Evolutionary conservation across 2,329 filamentous ascomycete genomes (phyloP), one percentile per base, ranked within the genome.

Genomic region (Diaporthe citri): DNA sequence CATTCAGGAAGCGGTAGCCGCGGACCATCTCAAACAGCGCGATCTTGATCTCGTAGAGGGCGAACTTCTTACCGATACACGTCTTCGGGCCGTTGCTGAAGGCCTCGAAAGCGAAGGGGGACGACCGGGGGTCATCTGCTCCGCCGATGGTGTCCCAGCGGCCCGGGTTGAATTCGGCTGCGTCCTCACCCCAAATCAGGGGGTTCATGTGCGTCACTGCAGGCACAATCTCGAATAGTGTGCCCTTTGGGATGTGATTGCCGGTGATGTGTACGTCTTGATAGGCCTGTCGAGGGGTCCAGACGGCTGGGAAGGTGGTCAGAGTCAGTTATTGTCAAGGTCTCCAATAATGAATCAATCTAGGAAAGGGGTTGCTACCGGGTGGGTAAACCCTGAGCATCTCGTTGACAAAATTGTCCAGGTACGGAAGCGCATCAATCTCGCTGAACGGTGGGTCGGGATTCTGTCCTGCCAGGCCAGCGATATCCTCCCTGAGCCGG

Each of bases 51-150:
- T 85, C 83, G 71, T 84, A 73, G 57, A 83, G 73, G 1, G 83
- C 80, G 36, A 83, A 81, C 17, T 77, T 80, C 75, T 81, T 82
- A n/a, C 84, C 84, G 46, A 85, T 84, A 77, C 84, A 86, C 59
- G 80, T 80, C 28, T 83, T 79, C 15, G 83, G 81, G 7, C 84
- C 84, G 67, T 83, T 81, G 72, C 83, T 78, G 74, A 56, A 56
- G 28, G 52, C 7, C 52, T 34, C 9, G 52, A 56, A 56, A 2
- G 52, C 52, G 52, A 56, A 56, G 0, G 52, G 52, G 0, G 52
- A 56, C 17, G 52, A 56, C 28, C 52, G 28, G 28, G 52, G 52
- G 28, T 56, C 52, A 4, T 55, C 52, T n/a, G 28, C 52, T 20
- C 52, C 28, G 28, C 52, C 52, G 28, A 56, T 34, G 4, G 76